Conservation (phyloP, 1,139 yeast genomes). For the Debaryomyces udenii region DNA sequence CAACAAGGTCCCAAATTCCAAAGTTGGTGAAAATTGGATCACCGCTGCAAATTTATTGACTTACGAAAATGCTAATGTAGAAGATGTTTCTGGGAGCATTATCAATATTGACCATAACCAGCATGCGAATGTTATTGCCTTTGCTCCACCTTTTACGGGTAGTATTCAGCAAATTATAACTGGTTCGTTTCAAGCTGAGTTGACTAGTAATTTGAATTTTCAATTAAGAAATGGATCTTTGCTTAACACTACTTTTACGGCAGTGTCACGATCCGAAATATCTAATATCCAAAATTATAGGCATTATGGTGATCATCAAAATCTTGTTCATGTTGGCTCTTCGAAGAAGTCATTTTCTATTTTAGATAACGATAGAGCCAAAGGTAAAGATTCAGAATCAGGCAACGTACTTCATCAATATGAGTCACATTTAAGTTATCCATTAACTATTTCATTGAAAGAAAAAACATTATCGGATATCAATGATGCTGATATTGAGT, state of each 20-base stretch:
- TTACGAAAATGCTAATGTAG: slow-evolving; percentile 55
- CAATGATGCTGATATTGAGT: slow-evolving; percentile 22
- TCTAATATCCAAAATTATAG: slow-evolving; percentile 37
- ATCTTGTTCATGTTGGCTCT: slow-evolving; percentile 31
- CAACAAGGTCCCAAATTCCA: slow-evolving; percentile 20
- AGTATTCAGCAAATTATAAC: slow-evolving; percentile 39
- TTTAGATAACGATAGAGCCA: slow-evolving; percentile 16
- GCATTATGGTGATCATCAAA: slow-evolving; percentile 34
- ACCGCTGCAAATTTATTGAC: slow-evolving; percentile 65
- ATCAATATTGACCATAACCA: slow-evolving; percentile 23
- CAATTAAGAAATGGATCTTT: slow-evolving; percentile 37
- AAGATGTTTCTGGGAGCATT: slow-evolving; percentile 42
- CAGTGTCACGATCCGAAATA: slow-evolving; percentile 31
- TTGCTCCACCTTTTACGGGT: slow-evolving; percentile 36
- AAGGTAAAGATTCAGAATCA: slow-evolving; percentile 1
- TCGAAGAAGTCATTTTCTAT: slow-evolving; percentile 24
- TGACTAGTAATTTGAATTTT: slow-evolving; percentile 35
- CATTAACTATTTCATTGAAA: slow-evolving; percentile 22
- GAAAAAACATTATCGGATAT: slow-evolving; percentile 13
- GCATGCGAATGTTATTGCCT: slow-evolving; percentile 20
- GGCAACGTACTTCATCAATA: slow-evolving; percentile 20
- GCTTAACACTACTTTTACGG: slow-evolving; percentile 29
- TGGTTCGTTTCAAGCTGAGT: slow-evolving; percentile 32
- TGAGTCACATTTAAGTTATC: slow-evolving; percentile 23
- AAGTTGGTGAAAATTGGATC: slow-evolving; percentile 68